phyloP scores from a whole-genome alignment of 1,284 basidiomycete species.

The Moesziomyces sp. region DNA sequence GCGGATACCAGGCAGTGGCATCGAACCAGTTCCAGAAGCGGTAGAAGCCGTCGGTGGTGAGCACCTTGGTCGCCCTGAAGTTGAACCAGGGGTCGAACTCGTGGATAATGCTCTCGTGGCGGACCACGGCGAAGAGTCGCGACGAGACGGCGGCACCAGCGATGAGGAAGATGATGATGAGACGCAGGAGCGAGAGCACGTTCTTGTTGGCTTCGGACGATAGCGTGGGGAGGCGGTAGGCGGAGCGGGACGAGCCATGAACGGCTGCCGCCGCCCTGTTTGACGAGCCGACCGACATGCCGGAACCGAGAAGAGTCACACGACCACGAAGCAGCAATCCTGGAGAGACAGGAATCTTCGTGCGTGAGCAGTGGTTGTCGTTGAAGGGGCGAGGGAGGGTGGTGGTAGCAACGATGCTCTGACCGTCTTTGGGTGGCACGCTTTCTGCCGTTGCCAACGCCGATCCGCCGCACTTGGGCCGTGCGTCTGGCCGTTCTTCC shows the following conservation, averaged over 20 bases:
- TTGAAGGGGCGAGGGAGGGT: slow-evolving; percentile 1
- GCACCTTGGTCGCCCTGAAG: slow-evolving; percentile 78
- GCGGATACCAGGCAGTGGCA: slow-evolving; percentile 94
- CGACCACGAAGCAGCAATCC: slow-evolving; percentile 6
- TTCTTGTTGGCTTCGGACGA: slow-evolving; percentile 53
- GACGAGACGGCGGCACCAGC: slow-evolving; percentile 87
- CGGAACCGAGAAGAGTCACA: neutral
- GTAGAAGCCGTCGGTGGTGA: slow-evolving; percentile 73
- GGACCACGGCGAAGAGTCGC: slow-evolving; percentile 94
- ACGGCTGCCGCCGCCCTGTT: slow-evolving; percentile 7
- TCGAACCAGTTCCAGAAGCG: slow-evolving; percentile 90
- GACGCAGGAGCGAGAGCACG: slow-evolving; percentile 58
- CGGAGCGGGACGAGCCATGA: slow-evolving; percentile 18
- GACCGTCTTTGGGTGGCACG: neutral
- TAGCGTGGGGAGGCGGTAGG: slow-evolving; percentile 45
- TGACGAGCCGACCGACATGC: slow-evolving; percentile 24
- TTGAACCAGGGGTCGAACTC: slow-evolving; percentile 93
- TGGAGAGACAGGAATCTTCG: slow-evolving; percentile 2
- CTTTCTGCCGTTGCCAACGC: neutral
- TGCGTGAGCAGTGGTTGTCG: slow-evolving; percentile 5
- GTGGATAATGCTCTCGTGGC: slow-evolving; percentile 99
- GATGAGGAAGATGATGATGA: slow-evolving; percentile 66
- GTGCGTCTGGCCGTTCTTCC: slow-evolving; percentile 13
- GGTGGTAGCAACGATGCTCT: neutral
- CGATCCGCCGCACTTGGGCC: neutral